phyloP scores from a whole-genome alignment of 2,329 filamentous ascomycete genomes.

The Alternaria sp. region DNA sequence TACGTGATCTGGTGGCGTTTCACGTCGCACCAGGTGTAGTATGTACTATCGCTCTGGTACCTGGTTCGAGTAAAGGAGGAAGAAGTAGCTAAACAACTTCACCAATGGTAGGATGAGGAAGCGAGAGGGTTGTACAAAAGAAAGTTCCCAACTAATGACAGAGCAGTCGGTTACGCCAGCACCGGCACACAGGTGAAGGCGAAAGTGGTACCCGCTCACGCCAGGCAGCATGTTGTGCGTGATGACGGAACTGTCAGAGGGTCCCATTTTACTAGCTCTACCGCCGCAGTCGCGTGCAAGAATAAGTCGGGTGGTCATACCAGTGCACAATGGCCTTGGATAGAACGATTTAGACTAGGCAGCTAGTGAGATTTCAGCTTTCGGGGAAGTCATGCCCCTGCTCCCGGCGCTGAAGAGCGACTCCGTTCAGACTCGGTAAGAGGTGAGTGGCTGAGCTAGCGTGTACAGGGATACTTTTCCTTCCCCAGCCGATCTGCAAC shows the following conservation, averaged over 20 bases:
- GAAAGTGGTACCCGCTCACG: conserved; percentile 19
- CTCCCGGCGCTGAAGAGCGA: conserved; percentile 37
- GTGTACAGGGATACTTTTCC: conserved; percentile 26
- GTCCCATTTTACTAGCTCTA: conserved; percentile 42
- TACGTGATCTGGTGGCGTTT: conserved; percentile 6
- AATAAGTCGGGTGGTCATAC: conserved; percentile 17
- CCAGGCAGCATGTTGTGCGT: conserved; percentile 23
- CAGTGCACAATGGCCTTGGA: conserved; percentile 13
- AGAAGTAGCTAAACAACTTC: conserved; percentile 17
- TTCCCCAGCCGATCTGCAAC: conserved; percentile 32
- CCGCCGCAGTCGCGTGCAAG: conserved; percentile 46
- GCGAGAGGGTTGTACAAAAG: conserved; percentile 21
- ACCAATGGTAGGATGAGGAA: conserved; percentile 18
- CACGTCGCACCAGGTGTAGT: conserved; percentile 4
- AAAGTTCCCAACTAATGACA: conserved; percentile 24
- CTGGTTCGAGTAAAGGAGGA: conserved; percentile 3
- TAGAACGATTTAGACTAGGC: conserved; percentile 21
- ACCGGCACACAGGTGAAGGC: conserved; percentile 16
- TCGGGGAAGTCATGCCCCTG: conserved; percentile 40
- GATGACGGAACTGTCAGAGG: conserved; percentile 35
- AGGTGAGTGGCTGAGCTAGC: conserved; percentile 38
- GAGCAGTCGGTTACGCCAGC: conserved; percentile 18
- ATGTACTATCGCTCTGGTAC: conserved; percentile 1
- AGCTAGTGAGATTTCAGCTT: conserved; percentile 30
- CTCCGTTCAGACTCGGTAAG: conserved; percentile 26